Base-by-base conservation (phyloP, 164 flowering plant species). In the Litsea cubeba region DNA sequence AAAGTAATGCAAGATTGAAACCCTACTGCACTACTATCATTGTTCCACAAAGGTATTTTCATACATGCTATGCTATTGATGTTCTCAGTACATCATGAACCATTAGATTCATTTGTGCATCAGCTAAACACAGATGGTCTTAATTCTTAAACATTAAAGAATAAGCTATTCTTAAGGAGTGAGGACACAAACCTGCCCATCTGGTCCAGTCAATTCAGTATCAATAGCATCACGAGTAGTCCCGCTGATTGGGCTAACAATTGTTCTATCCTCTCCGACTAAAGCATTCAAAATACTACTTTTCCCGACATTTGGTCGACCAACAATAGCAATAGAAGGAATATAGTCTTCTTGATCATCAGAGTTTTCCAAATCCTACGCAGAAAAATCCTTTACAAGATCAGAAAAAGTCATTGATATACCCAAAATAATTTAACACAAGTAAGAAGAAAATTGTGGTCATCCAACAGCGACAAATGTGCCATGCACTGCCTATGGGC, bases 151-250 rank as follows among this genome's bases (percentile, higher is more conserved):
- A 54, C 12, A 63, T 63, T 8, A 17, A 30, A 58, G 15, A 58
- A 58, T 12, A 23, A 58, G 65, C 2, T 24, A 58, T 17, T 12
- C 14, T 17, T 24, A 30, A 30, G 65, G 8, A 68, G 46, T 7
- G 10, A 40, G 57, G 28, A 68, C 72, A 62, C 85, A 73, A 71
- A 95, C 99, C 96, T 93, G 91, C 75, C 97, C 97, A 85, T 88
- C 95, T 65, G 90, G 84, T 67, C 87, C 94, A 40, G 82, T 85
- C 79, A 90, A 95, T 83, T 90, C 97, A 51, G 94, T 89, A 83
- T 96, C 99, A 83, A 93, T 92, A 73, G 99, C 98, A 87, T 96
- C 99, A 79, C 99, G 98, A 24, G 98, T 96, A 64, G 99, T 96
- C 58, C 99, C 99, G 82, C 98, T 93, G 77, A 93, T 74, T 70